Evolutionary conservation across 164 flowering plant species (phyloP).

Genomic region (Echeveria elegans): DNA sequence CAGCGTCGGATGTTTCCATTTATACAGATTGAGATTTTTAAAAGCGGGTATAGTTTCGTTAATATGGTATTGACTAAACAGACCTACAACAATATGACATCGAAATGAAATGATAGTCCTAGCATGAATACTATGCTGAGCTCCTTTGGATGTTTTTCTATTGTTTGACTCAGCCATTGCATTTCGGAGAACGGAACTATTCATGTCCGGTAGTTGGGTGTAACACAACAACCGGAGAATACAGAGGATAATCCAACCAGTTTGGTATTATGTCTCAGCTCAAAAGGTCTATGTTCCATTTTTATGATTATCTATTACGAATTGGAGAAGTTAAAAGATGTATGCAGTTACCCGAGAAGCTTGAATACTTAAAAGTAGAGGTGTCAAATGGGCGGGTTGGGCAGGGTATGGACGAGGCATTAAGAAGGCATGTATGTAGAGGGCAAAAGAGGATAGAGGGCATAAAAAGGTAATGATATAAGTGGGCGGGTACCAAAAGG

Average conservation of each 20-base stretch:
- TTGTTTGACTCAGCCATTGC: background rate
- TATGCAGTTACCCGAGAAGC: background rate
- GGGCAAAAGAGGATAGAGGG: no score
- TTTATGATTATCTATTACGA: background rate
- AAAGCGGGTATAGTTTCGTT: background rate
- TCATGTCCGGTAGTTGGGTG: background rate
- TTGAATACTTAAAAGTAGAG: background rate
- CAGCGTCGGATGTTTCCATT: background rate
- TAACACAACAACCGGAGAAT: no score
- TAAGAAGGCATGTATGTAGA: no score
- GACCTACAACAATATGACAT: background rate
- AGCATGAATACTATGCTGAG: background rate
- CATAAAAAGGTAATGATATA: no score
- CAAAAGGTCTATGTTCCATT: background rate
- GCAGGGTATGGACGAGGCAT: no score
- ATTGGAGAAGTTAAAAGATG: no score
- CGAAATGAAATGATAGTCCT: background rate
- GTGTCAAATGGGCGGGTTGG: no score
- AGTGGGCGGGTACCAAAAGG: no score
- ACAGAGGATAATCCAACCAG: no score
- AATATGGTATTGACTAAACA: slow-evolving; percentile 4
- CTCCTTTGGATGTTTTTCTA: background rate
- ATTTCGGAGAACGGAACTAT: background rate
- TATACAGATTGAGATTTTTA: background rate
- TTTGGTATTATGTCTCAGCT: background rate